Conservation (phyloP, 2,329 filamentous ascomycete species). For the Setomelanomma holmii region DNA sequence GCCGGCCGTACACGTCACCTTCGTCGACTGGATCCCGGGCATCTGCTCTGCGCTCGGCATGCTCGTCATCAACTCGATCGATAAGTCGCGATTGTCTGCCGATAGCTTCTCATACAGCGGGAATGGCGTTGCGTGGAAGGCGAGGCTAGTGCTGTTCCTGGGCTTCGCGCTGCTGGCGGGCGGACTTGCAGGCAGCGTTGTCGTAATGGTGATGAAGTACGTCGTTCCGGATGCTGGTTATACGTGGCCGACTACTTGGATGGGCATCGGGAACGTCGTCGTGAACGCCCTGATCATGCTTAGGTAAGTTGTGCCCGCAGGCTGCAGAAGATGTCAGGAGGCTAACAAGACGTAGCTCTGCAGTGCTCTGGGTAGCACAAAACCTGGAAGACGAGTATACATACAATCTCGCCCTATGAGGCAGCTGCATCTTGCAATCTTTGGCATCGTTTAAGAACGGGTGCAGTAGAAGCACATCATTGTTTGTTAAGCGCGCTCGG, state of each 20-base stretch:
- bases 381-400: constrained; percentile 78
- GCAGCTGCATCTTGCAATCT: no score
- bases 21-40: constrained; percentile 75
- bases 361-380: constrained; percentile 73
- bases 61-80: constrained; percentile 76
- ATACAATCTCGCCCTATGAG: constrained; percentile 69
- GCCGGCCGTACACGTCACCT: constrained; percentile 66
- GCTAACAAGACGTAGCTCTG: constrained; percentile 57
- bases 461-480: no score
- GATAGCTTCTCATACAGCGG: constrained; percentile 71
- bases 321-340: no score
- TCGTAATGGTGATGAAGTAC: constrained; percentile 73
- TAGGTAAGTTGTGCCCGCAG: constrained; percentile 68
- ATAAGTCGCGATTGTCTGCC: constrained; percentile 69
- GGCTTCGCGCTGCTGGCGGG: constrained; percentile 74
- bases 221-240: constrained; percentile 61
- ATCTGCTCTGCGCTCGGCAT: constrained; percentile 74
- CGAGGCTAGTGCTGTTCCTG: constrained; percentile 70
- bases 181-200: constrained; percentile 70
- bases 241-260: constrained; percentile 68
- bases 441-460: no score
- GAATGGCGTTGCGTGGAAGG: constrained; percentile 74
- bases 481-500: no score
- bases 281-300: constrained; percentile 71
- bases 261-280: constrained; percentile 71